Base-by-base conservation (phyloP, 192 early-diverging fungal genomes). In the Lunasporangiospora selenospora region DNA sequence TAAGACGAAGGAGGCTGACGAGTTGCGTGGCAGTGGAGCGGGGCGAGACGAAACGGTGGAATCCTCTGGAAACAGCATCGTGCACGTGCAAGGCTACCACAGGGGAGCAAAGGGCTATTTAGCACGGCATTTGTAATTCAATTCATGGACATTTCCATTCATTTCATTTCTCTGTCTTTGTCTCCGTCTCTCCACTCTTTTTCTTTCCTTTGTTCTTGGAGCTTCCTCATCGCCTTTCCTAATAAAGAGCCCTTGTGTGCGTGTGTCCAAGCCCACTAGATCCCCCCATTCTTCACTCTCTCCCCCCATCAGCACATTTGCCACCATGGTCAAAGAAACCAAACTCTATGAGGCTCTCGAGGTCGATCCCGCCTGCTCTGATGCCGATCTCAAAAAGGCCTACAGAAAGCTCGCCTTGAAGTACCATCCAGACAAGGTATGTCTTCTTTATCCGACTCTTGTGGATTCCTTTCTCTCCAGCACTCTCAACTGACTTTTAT, bases 341-440 rank as follows among this genome's bases (percentile, higher is more conserved):
- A 96, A 93, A 65, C 81, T 91, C 52, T 99, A 99, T 80, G 95
- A 99, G 44, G 58, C 86, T 12, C 84, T 99, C 31, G 97, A 87
- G 49, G 89, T 96, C 38, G 34, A 75, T 39, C 88, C 94, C 23
- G 49, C 45, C 16, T 90, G 90, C 46, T 81, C 82, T 59, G 95
- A 98, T 23, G 32, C 67, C 49, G 93, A 97, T 43, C 80, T 99
- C 67, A 99, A 97, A 79, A 99, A 97, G 81, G 94, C 95, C 8
- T 97, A 97, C 86, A 77, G 93, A 50, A 99, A 99, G 75, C 81
- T 96, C 31, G 97, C 97, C 15, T 80, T 98, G 44, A 94, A 94
- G 57, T 95, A 86, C 48, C 87, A 88, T 58, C 92, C 92, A 16
- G 92, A 94, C 71, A 94, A 92, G 84, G 87, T 89, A 84, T 18